A percentile compares a stretch with the other conserved stretches of the same genome.
Conservation (phyloP, 768 basidiomycete genomes). For the Tylopilus balloui region DNA sequence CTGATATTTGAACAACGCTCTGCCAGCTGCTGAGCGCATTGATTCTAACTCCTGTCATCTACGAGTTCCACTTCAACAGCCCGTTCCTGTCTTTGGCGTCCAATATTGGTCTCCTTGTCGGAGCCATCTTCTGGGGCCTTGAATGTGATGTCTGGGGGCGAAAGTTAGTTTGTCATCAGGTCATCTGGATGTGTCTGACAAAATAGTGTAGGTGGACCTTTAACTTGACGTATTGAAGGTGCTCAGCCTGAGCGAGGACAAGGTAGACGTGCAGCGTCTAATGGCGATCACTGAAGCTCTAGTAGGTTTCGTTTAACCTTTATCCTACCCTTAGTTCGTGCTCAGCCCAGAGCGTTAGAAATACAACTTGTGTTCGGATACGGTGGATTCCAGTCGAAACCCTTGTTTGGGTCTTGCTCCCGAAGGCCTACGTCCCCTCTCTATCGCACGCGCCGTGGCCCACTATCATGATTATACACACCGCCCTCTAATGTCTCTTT, state of each 20-base stretch:
- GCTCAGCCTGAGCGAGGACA: slow-evolving; percentile 91
- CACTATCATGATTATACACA: slow-evolving; percentile 34
- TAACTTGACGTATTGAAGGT: slow-evolving; percentile 75
- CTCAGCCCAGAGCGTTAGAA: slow-evolving; percentile 47
- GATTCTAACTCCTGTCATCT: slow-evolving; percentile 43
- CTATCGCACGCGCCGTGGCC: not conserved
- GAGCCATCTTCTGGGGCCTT: slow-evolving; percentile 46
- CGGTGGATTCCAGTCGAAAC: slow-evolving; percentile 88
- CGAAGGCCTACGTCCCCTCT: slow-evolving; percentile 68
- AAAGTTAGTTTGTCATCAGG: slow-evolving; percentile 26
- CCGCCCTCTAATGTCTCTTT: slow-evolving; percentile 87
- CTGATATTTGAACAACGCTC: not conserved
- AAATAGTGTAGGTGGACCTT: slow-evolving; percentile 39
- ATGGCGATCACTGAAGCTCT: slow-evolving; percentile 83
- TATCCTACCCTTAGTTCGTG: not conserved
- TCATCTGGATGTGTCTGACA: not conserved
- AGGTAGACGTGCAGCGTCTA: slow-evolving; percentile 78
- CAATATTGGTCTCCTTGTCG: slow-evolving; percentile 51
- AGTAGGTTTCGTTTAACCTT: slow-evolving; percentile 40
- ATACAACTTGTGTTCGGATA: slow-evolving; percentile 92
- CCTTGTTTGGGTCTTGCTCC: slow-evolving; percentile 86
- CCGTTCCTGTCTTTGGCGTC: slow-evolving; percentile 49
- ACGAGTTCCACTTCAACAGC: slow-evolving; percentile 45
- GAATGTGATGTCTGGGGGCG: slow-evolving; percentile 52
- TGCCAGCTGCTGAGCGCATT: slow-evolving; percentile 39